These are phyloP conservation scores for Coemansia nantahalensis DNA, from an alignment of 192 early-diverging fungal genomes.

Conservation along the genomic window DNA sequence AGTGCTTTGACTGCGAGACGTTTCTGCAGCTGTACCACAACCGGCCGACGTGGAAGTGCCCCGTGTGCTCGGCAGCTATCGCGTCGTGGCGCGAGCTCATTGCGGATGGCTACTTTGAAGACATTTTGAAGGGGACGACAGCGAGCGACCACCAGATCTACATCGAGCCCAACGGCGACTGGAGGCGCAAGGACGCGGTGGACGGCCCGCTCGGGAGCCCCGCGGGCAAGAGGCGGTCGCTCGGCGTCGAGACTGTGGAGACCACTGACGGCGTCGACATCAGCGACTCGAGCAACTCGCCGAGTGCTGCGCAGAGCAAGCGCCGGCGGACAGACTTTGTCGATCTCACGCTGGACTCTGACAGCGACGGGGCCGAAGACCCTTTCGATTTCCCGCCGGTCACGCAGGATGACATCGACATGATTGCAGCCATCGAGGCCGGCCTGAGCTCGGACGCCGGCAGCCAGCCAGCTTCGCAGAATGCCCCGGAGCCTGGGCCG, in stretches of 20 bases:
- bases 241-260: conserved; percentile 15
- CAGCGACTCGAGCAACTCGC: conserved; percentile 17
- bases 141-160: conserved; percentile 39
- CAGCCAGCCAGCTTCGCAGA: no score
- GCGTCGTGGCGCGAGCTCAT: conserved; percentile 58
- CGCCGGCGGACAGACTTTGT: conserved; percentile 57
- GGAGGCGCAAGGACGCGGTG: conserved; percentile 34
- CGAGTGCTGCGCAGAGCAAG: conserved; percentile 14
- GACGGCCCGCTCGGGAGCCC: conserved; percentile 42
- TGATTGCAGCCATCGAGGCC: conserved; percentile 16
- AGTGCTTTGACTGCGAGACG: conserved; percentile 78
- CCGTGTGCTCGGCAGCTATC: conserved; percentile 65
- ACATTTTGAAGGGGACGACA: conserved; percentile 30
- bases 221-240: conserved; percentile 5
- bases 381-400: conserved; percentile 16
- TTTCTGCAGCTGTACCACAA: conserved; percentile 73
- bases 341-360: conserved; percentile 61
- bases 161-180: conserved; percentile 33
- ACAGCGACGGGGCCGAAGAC: conserved; percentile 17
- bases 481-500: no score
- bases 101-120: conserved; percentile 64
- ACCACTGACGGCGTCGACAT: conserved; percentile 29
- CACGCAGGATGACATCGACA: conserved; percentile 39
- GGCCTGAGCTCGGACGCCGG: no score
- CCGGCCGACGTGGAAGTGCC: conserved; percentile 68